Base-by-base conservation (phyloP, 169 alveolate species). In the Theileria luwenshuni region DNA sequence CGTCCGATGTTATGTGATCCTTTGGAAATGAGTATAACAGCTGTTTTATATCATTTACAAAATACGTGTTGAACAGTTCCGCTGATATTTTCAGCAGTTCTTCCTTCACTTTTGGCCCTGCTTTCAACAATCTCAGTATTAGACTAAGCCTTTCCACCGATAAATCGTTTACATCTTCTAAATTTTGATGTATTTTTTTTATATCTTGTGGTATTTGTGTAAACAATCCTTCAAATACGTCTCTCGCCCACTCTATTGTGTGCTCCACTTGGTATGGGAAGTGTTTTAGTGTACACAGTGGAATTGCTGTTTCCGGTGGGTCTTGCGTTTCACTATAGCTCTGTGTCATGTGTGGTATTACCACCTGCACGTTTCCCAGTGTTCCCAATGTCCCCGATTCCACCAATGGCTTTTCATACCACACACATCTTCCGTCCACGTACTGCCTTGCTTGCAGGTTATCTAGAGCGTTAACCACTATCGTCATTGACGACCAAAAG, bases 301-400 rank as follows among this genome's bases (percentile, higher is more conserved):
- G 99, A 65, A 96, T 96, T 15, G 96, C 91, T 76, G 94, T 98
- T 85, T 96, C 99, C 13, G 99, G 99, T 3, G 99, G 99, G 65
- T 96, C 99, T 81, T 95, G 96, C 42, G 98, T 94, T 76, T 98
- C 99, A 49, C 98, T 96, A 79, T 98, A 98, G 47, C 98, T 94
- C 80, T 98, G 97, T 21, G 99, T 97, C 70, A 93, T 67, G 79
- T 92, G 94, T 0, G 99, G 99, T 3, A 98, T 85, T 21, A 97
- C 90, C 84, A 97, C 94, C 90, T 97, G 97, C 15, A 92, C 94
- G 80, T 92, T 96, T 43, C 99, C 99, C 86, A 97, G 95, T 1
- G 99, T 97, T 30, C 99, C 99, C 42, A 97, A 91, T 23, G 99
- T 98, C 47, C 99, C 99, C 1, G 99, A 95, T 88, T 97, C 99